Evolutionary conservation across 2,329 filamentous ascomycete species (phyloP).

Genomic region (Gnomoniopsis sp.): DNA sequence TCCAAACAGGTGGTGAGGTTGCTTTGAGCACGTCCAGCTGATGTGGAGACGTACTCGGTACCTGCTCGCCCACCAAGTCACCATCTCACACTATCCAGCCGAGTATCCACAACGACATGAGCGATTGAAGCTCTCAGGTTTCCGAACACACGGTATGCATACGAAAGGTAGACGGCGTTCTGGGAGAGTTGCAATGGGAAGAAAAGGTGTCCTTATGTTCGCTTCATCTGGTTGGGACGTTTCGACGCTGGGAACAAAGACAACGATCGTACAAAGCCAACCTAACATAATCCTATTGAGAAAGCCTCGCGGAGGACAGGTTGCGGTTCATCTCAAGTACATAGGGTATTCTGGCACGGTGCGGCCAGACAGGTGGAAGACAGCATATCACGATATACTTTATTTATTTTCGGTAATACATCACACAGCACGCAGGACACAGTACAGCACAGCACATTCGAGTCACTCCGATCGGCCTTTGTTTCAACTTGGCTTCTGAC

Average conservation of each 20-base stretch:
- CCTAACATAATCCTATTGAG: slow-evolving; percentile 17
- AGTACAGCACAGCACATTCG: slow-evolving; percentile 1
- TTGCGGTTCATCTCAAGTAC: slow-evolving; percentile 11
- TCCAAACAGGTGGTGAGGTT: background rate
- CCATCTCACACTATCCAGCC: slow-evolving; percentile 1
- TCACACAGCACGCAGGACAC: slow-evolving; percentile 1
- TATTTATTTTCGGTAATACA: slow-evolving; percentile 20
- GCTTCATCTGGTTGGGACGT: background rate
- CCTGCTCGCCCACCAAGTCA: background rate
- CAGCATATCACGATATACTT: slow-evolving; percentile 17
- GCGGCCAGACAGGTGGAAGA: slow-evolving; percentile 7
- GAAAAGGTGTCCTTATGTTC: background rate
- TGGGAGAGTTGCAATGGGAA: slow-evolving; percentile 3
- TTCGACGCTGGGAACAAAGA: background rate
- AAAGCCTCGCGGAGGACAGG: slow-evolving; percentile 2
- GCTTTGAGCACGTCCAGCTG: background rate
- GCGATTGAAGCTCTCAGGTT: slow-evolving; percentile 5
- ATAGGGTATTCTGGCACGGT: slow-evolving; percentile 18
- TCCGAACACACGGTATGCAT: slow-evolving; percentile 13
- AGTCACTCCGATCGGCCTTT: background rate
- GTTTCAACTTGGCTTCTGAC: slow-evolving; percentile 1
- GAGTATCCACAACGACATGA: slow-evolving; percentile 4
- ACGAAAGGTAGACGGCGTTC: slow-evolving; percentile 18
- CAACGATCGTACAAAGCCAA: slow-evolving; percentile 12
- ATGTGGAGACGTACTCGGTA: background rate